These are phyloP conservation scores for Penicillium fuscoglaucum DNA, from an alignment of 2,329 filamentous ascomycete species.

Conservation along the genomic window DNA sequence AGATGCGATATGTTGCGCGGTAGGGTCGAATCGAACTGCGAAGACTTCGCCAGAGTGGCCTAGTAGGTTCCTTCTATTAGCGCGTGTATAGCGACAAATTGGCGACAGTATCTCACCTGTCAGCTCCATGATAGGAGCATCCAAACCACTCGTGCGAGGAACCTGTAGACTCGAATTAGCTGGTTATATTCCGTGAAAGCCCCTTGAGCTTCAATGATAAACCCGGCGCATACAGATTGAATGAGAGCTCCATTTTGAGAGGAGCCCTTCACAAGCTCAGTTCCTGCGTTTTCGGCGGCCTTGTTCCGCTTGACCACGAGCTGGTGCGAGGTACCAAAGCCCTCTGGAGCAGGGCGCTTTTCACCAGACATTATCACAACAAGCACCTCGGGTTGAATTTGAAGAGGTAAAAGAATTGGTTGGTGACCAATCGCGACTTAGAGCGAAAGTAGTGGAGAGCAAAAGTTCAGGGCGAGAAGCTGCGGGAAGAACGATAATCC, in stretches of 20 bases:
- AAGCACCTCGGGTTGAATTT: background rate
- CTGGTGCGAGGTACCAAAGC: conserved; percentile 71
- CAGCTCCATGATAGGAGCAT: conserved; percentile 92
- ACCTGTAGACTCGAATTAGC: conserved; percentile 54
- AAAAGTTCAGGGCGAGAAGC: conserved; percentile 20
- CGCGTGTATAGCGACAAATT: background rate
- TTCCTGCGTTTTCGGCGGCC: conserved; percentile 56
- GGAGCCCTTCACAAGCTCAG: conserved; percentile 59
- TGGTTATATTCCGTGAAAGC: background rate
- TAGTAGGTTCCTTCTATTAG: conserved; percentile 25
- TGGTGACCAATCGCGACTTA: conserved; percentile 5
- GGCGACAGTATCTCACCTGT: conserved; percentile 60
- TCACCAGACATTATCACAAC: conserved; percentile 71
- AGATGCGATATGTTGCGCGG: conserved; percentile 85
- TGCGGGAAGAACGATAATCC: conserved; percentile 30
- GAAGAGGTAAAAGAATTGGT: conserved; percentile 4
- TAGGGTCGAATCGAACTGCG: conserved; percentile 82
- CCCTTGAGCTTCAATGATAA: background rate
- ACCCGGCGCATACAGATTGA: conserved; percentile 58
- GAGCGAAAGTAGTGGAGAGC: conserved; percentile 11
- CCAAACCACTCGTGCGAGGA: conserved; percentile 75
- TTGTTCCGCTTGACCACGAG: conserved; percentile 90
- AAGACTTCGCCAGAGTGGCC: conserved; percentile 82
- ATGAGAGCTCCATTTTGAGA: conserved; percentile 63
- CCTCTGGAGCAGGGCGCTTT: conserved; percentile 85